Base-by-base conservation (phyloP, 176 grass and related monocot species). In the Puya raimondii region DNA sequence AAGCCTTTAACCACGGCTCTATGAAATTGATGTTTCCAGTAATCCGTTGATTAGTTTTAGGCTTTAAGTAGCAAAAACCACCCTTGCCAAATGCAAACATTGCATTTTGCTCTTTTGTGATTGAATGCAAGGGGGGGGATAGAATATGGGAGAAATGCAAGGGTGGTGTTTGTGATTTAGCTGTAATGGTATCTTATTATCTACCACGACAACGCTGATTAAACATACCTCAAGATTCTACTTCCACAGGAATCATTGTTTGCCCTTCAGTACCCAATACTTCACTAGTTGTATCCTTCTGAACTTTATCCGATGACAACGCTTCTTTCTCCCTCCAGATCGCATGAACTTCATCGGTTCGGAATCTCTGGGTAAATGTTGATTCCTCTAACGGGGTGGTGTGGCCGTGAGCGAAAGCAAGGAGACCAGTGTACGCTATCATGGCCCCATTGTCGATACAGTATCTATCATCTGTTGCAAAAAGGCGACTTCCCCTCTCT, bases 371-470 rank as follows among this genome's bases (percentile, higher is more conserved):
- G 9, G 94, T 99, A 84, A 99, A 99, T 69, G 86, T 85, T 0
- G 89, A 88, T 20, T 88, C 89, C 76, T 90, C 89, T 7, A 99
- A 20, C 8, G 87, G 82, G 33, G 87, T 99, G 72, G 79, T 99
- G 20, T 65, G 22, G 12, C 87, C 89, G 72, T 93, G 76, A 53
- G 84, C 80, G 64, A 90, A 93, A 2, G 74, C 87, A 70, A 97
- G 82, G 70, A 97, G 81, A 78, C 89, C 94, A 20, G 94, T 87
- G 50, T 93, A 97, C 70, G 94, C 89, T 89, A 92, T 97, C 94
- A 93, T 93, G 21, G 94, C 89, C 49, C 94, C 94, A 22, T 97
- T 97, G 74, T 97, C 89, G 42, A 97, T 72, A 74, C 89, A 97
- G 54, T 93, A 97, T 49, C 94, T 83, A 72, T 97, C 94, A 85